Percentiles rank a stretch among this genome's conserved stretches.
These are phyloP conservation scores for Amanita rubescens DNA, from an alignment of 768 basidiomycete species.

Conservation along the genomic window DNA sequence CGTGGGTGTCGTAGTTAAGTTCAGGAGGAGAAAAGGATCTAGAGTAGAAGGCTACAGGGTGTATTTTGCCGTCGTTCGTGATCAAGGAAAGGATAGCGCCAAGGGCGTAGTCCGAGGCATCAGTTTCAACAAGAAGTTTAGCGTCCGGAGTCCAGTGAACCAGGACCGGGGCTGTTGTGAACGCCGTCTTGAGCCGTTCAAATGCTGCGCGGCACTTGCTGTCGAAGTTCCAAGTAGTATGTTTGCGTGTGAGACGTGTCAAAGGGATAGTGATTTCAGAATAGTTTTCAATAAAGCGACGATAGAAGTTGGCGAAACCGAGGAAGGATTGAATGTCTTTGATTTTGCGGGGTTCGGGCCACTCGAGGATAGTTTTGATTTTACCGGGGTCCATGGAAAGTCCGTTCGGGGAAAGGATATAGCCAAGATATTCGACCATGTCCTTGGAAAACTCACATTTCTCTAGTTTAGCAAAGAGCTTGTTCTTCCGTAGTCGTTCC, in stretches of 20 bases:
- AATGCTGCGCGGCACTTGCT: neutral
- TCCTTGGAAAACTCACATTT: neutral
- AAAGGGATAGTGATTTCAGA: slow-evolving; percentile 17
- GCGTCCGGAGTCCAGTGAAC: no score
- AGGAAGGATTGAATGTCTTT: slow-evolving; percentile 27
- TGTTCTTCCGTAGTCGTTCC: slow-evolving; percentile 16
- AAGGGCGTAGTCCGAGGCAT: neutral
- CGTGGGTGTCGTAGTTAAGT: slow-evolving; percentile 41
- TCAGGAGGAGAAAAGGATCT: slow-evolving; percentile 28
- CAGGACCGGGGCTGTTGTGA: no score
- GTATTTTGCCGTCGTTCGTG: slow-evolving; percentile 17
- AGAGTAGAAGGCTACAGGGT: slow-evolving; percentile 34
- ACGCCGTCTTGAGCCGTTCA: no score
- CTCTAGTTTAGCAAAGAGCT: slow-evolving; percentile 21
- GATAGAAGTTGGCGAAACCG: slow-evolving; percentile 28
- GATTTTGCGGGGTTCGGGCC: slow-evolving; percentile 3
- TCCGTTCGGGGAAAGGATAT: neutral
- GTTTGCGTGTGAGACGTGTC: slow-evolving; percentile 19
- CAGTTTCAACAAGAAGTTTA: no score
- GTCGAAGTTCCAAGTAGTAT: neutral
- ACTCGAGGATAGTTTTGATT: neutral
- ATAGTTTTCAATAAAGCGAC: slow-evolving; percentile 20
- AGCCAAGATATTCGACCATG: neutral
- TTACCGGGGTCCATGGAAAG: neutral
- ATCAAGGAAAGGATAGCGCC: slow-evolving; percentile 11